Evolutionary conservation across 768 basidiomycete genomes (phyloP).

Genomic region (Crepidotus variabilis): DNA sequence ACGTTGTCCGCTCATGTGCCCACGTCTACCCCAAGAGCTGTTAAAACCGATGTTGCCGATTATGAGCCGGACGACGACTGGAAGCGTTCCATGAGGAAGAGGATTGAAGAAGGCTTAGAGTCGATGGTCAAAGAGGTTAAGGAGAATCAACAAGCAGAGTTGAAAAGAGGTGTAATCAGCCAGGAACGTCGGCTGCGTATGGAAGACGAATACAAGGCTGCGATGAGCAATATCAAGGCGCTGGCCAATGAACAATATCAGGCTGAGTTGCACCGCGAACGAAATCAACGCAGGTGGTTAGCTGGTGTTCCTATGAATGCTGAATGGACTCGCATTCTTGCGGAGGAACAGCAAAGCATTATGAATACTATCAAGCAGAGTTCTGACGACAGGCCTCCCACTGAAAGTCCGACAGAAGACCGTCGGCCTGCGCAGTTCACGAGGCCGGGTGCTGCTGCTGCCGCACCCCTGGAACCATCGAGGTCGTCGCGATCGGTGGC

Average conservation of each 20-base stretch:
- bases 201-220: slow-evolving; percentile 30
- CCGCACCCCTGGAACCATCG: slow-evolving; percentile 2
- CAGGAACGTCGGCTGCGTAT: slow-evolving; percentile 29
- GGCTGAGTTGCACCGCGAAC: slow-evolving; percentile 41
- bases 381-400: slow-evolving; percentile 9
- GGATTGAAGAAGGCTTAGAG: slow-evolving; percentile 45
- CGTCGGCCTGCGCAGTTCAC: slow-evolving; percentile 4
- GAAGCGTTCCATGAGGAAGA: slow-evolving; percentile 40
- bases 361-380: slow-evolving; percentile 42
- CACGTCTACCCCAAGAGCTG: slow-evolving; percentile 17
- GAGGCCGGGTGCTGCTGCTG: slow-evolving; percentile 1
- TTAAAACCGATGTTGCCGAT: slow-evolving; percentile 26
- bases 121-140: slow-evolving; percentile 59
- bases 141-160: slow-evolving; percentile 48
- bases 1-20: slow-evolving; percentile 24
- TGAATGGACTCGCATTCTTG: slow-evolving; percentile 25
- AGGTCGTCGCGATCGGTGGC: slow-evolving; percentile 1
- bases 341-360: slow-evolving; percentile 38
- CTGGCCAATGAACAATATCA: slow-evolving; percentile 46
- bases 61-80: slow-evolving; percentile 53
- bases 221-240: slow-evolving; percentile 39
- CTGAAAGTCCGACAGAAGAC: slow-evolving; percentile 13
- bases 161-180: slow-evolving; percentile 38
- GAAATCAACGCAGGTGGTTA: slow-evolving; percentile 47
- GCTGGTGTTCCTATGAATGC: slow-evolving; percentile 29